Evolutionary conservation across 768 basidiomycete genomes (phyloP).

Genomic region (Pleurotus tuber-regium): DNA sequence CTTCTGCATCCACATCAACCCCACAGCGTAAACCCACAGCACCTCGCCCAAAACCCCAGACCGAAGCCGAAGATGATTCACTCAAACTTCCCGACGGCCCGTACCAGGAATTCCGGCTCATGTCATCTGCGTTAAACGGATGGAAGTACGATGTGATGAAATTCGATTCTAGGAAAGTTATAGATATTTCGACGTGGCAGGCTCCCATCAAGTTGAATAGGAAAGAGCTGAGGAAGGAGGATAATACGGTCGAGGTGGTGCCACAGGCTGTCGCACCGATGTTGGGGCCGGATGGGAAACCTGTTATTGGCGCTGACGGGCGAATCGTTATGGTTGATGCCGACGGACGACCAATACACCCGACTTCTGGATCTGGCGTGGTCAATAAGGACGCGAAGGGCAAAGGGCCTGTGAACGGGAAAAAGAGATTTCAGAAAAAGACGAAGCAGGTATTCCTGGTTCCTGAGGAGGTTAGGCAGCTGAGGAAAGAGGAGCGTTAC

Average conservation of each 20-base stretch:
- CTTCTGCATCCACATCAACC: slow-evolving; percentile 19
- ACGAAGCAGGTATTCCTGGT: slow-evolving; percentile 80
- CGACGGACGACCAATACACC: slow-evolving; percentile 69
- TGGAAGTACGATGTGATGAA: slow-evolving; percentile 96
- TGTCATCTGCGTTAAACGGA: slow-evolving; percentile 76
- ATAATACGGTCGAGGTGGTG: slow-evolving; percentile 26
- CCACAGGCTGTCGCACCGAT: slow-evolving; percentile 66
- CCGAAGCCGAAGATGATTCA: slow-evolving; percentile 47
- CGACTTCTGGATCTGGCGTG: slow-evolving; percentile 19
- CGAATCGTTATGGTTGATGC: slow-evolving; percentile 79
- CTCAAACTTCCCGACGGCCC: slow-evolving; percentile 63
- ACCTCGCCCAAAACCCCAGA: slow-evolving; percentile 38
- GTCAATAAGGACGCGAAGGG: slow-evolving; percentile 37
- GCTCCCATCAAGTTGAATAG: slow-evolving; percentile 84
- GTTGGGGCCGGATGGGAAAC: slow-evolving; percentile 82
- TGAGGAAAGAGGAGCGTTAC: slow-evolving; percentile 82
- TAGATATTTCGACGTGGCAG: slow-evolving; percentile 69
- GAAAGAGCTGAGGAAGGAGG: slow-evolving; percentile 69
- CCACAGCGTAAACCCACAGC: slow-evolving; percentile 32
- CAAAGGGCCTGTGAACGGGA: slow-evolving; percentile 43
- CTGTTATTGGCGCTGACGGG: slow-evolving; percentile 75
- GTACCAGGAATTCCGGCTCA: slow-evolving; percentile 74
- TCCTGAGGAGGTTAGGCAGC: slow-evolving; percentile 71
- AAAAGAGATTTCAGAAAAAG: slow-evolving; percentile 83
- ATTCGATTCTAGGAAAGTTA: slow-evolving; percentile 71